Conservation (phyloP, 495 filamentous ascomycete genomes). For the Tuber microsphaerosporum region DNA sequence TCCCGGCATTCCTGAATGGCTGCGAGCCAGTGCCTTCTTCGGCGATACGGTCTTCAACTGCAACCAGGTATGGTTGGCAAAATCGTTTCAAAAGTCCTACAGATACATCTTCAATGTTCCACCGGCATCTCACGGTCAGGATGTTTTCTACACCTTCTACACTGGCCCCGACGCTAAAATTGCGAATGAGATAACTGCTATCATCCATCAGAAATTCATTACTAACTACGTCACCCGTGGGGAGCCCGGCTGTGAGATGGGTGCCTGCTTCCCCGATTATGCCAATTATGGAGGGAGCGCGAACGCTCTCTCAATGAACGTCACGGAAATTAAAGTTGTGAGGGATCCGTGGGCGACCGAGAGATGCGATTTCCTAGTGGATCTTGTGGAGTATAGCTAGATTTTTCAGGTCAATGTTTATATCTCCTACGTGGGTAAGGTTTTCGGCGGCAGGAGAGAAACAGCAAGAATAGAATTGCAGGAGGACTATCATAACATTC, state of each 20-base stretch:
- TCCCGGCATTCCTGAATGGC: slow-evolving; percentile 42
- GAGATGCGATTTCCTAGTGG: slow-evolving; percentile 22
- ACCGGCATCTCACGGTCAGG: slow-evolving; percentile 51
- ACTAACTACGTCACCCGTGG: slow-evolving; percentile 24
- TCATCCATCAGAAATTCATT: slow-evolving; percentile 29
- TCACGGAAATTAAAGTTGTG: slow-evolving; percentile 19
- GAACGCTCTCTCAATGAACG: slow-evolving; percentile 22
- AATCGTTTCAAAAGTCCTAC: slow-evolving; percentile 52
- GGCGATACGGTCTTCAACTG: slow-evolving; percentile 46
- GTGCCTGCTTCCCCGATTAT: slow-evolving; percentile 12
- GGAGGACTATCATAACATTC: background rate
- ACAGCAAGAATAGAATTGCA: background rate
- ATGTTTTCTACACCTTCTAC: slow-evolving; percentile 53
- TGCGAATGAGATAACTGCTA: slow-evolving; percentile 40
- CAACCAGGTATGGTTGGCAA: slow-evolving; percentile 47
- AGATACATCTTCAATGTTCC: slow-evolving; percentile 57
- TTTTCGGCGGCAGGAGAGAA: background rate
- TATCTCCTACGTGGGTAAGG: background rate
- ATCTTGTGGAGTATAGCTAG: slow-evolving; percentile 2
- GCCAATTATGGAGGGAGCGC: slow-evolving; percentile 9
- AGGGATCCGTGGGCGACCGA: slow-evolving; percentile 28
- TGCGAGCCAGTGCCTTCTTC: slow-evolving; percentile 43
- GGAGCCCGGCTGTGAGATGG: slow-evolving; percentile 25
- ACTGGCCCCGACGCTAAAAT: slow-evolving; percentile 44
- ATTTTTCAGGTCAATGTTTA: background rate